Evolutionary conservation across 257 asterid species (phyloP), one percentile per base, ranked within the genome.

Genomic region (Voacanga thouarsii): DNA sequence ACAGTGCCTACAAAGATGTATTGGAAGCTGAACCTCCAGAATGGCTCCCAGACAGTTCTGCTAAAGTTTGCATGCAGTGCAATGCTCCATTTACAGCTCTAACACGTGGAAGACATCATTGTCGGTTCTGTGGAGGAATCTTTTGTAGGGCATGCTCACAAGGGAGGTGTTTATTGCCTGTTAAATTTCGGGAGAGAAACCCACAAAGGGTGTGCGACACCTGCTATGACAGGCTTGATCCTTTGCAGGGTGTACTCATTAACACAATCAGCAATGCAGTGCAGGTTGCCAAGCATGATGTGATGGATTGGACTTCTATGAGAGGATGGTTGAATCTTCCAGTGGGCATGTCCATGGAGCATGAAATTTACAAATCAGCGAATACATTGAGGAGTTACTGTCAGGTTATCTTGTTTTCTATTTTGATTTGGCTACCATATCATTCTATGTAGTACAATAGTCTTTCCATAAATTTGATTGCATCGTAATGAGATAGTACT

Each of bases 281-380:
- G 33, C 99, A 96, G 87, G 87, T 74, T 47, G 98, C 98, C 21
- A 96, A 89, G 92, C 97, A 96, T 86, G 98, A 96, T 83, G 98
- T 96, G 83, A 91, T 87, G 91, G 99, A 96, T 80, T 96, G 99
- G 99, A 96, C 99, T 86, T 86, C 92, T 76, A 76, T 92, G 41
- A 89, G 99, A 88, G 97, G 97, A 75, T 96, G 99, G 98, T 71
- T 96, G 83, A 96, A 96, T 86, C 96, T 96, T 88, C 99, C 99
- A 33, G 89, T 96, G 78, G 99, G 99, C 51, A 80, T 96, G 74
- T 89, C 97, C 67, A 96, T 94, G 98, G 98, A 96, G 89, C 92
- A 96, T 74, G 99, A 96, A 76, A 92, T 96, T 76, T 96, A 89
- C 89, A 96, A 96, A 86, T 84, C 99, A 10, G 78, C 94, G 56